Conservation (phyloP, 352 stramenopile genomes). For the Phytophthora nicotianae region DNA sequence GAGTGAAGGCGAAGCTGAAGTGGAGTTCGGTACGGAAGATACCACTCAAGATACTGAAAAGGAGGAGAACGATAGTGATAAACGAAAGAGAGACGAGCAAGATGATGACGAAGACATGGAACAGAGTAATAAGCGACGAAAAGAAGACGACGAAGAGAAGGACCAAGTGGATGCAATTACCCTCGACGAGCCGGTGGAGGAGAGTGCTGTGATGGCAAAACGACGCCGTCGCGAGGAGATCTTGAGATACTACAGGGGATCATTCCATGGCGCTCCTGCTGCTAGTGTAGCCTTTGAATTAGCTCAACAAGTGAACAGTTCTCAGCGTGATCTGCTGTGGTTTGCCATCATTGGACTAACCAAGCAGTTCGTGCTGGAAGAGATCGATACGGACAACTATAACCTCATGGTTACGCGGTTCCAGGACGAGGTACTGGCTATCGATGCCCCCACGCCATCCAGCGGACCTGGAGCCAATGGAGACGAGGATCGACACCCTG, state of each 20-base stretch:
- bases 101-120: conserved; percentile 34
- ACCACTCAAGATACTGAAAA: conserved; percentile 34
- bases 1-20: conserved; percentile 50
- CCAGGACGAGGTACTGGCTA: conserved; percentile 91
- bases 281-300: conserved; percentile 85
- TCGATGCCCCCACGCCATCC: conserved; percentile 44
- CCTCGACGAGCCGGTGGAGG: conserved; percentile 19
- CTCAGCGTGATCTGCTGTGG: conserved; percentile 94
- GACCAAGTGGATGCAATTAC: conserved; percentile 6
- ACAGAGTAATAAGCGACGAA: conserved; percentile 33
- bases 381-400: conserved; percentile 94
- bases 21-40: conserved; percentile 50
- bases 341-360: conserved; percentile 97
- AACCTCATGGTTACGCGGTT: conserved; percentile 88
- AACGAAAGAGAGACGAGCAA: conserved; percentile 28
- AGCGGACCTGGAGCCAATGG: conserved; percentile 41
- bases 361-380: conserved; percentile 93
- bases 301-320: conserved; percentile 83
- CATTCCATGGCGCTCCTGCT: conserved; percentile 81
- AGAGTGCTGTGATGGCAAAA: conserved; percentile 49
- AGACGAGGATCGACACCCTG: conserved; percentile 51
- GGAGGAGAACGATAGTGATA: conserved; percentile 37
- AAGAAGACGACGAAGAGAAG: conserved; percentile 37
- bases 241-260: conserved; percentile 94
- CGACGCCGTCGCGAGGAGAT: conserved; percentile 79